Evolutionary conservation across 306 rosid genomes (phyloP), one percentile per base, ranked within the genome.

Genomic region (Leucaena leucocephala): DNA sequence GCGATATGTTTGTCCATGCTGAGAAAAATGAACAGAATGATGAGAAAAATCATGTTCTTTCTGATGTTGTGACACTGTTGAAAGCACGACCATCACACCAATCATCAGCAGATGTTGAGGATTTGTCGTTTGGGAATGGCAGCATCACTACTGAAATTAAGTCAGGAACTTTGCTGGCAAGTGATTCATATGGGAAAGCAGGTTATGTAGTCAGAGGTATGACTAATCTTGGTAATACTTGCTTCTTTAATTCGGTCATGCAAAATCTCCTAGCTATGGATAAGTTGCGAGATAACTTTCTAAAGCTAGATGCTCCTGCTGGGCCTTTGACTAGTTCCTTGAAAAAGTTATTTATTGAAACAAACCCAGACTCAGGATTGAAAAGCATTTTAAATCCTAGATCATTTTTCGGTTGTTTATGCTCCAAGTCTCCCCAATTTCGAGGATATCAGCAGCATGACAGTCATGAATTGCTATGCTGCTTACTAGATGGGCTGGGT

Each of bases 381-480:
- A 93, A 82, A 87, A 88, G 77, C 66, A 77, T 63, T 61, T 84
- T 96, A 72, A 96, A 90, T 84, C 99, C 99, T 11, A 91, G 90
- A 84, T 82, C 96, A 5, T 74, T 91, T 84, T 96, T 93, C 70
- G 98, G 98, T 39, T 82, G 86, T 79, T 64, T 96, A 67, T 86
- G 96, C 84, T 82, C 96, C 38, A 93, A 90, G 86, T 93, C 92
- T 80, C 97, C 99, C 61, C 99, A 93, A 63, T 96, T 93, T 81
- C 89, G 86, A 80, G 99, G 97, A 67, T 91, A 88, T 79, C 97
- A 93, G 71, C 99, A 96, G 86, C 99, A 96, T 73, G 99, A 96
- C 79, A 91, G 99, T 81, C 99, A 96, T 14, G 99, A 96, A 87
- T 84, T 91, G 82, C 96, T 96, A 62, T 88, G 87, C 74, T 91